These are phyloP conservation scores for Parastagonospora nodorum DNA, from an alignment of 2,329 filamentous ascomycete species.

Conservation along the genomic window DNA sequence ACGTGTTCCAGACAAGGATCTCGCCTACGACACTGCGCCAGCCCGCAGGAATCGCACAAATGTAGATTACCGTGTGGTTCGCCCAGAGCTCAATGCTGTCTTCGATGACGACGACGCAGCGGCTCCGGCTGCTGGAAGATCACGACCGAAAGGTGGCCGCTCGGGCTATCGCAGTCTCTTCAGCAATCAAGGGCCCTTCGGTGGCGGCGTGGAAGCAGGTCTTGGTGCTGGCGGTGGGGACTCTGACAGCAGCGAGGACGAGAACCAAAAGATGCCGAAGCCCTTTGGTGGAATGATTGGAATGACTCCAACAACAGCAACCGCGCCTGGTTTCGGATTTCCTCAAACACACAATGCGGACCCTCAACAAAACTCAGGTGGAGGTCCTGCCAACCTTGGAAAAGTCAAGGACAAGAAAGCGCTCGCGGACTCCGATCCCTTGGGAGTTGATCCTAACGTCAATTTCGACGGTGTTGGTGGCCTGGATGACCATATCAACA, in stretches of 20 bases:
- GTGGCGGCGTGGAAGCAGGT: constrained; percentile 79
- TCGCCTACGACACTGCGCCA: constrained; percentile 59
- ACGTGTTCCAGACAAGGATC: constrained; percentile 48
- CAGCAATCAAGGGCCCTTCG: constrained; percentile 91
- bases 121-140: constrained; percentile 67
- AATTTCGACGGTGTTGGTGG: constrained; percentile 95
- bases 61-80: constrained; percentile 85
- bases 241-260: constrained; percentile 96
- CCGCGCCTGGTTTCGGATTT: constrained; percentile 57
- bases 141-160: constrained; percentile 65
- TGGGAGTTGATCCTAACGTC: constrained; percentile 90
- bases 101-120: constrained; percentile 76
- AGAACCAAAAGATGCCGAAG: constrained; percentile 68
- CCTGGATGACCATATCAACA: constrained; percentile 89
- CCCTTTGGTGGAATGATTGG: constrained; percentile 65
- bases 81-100: constrained; percentile 71
- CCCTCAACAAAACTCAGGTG: constrained; percentile 58
- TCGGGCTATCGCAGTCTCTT: constrained; percentile 74
- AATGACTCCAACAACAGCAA: constrained; percentile 63
- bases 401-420: constrained; percentile 93
- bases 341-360: constrained; percentile 64
- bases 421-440: constrained; percentile 88
- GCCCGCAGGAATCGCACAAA: constrained; percentile 66
- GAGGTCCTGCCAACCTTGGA: constrained; percentile 80
- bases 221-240: constrained; percentile 79